phyloP scores from a whole-genome alignment of 768 basidiomycete genomes.

The Coprinopsis strossmayeri region DNA sequence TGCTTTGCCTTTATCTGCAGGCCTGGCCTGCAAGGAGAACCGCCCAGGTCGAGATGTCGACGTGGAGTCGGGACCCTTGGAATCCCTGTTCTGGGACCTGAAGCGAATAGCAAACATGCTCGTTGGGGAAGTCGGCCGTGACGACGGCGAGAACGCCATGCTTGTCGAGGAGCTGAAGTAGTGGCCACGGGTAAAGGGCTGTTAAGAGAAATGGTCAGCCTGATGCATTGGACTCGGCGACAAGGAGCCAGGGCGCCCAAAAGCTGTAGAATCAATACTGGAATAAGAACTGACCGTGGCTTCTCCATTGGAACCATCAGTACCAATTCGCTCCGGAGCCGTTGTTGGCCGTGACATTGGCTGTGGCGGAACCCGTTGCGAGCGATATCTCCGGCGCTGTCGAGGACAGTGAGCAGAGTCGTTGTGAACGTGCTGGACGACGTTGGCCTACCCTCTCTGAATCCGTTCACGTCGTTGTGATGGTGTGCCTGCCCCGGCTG shows the following conservation, averaged over 20 bases:
- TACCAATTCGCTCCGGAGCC: constrained; percentile 11
- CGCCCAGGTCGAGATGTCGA: constrained; percentile 11
- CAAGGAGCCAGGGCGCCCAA: not conserved
- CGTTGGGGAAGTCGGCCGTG: constrained; percentile 9
- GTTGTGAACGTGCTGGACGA: not conserved
- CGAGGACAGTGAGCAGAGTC: not conserved
- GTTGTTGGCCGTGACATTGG: constrained; percentile 7
- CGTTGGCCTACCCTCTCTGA: too few species aligned
- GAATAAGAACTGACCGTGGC: constrained; percentile 11
- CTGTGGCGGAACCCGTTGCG: not conserved
- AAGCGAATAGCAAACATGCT: constrained; percentile 8
- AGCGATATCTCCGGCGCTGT: not conserved
- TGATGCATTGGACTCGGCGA: constrained; percentile 1
- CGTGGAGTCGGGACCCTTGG: constrained; percentile 15
- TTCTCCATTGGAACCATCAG: constrained; percentile 4
- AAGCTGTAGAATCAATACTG: constrained; percentile 6
- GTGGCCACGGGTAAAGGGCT: constrained; percentile 7
- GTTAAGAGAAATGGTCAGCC: constrained; percentile 7
- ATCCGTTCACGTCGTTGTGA: too few species aligned
- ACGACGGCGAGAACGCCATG: not conserved
- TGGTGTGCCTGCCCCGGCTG: too few species aligned
- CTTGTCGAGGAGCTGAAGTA: not conserved
- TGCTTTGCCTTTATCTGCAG: constrained; percentile 27
- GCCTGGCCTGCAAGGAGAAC: constrained; percentile 15
- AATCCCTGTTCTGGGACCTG: not conserved